These are phyloP conservation scores for Cercophora newfieldiana DNA, from an alignment of 495 filamentous ascomycete genomes.

Conservation along the genomic window DNA sequence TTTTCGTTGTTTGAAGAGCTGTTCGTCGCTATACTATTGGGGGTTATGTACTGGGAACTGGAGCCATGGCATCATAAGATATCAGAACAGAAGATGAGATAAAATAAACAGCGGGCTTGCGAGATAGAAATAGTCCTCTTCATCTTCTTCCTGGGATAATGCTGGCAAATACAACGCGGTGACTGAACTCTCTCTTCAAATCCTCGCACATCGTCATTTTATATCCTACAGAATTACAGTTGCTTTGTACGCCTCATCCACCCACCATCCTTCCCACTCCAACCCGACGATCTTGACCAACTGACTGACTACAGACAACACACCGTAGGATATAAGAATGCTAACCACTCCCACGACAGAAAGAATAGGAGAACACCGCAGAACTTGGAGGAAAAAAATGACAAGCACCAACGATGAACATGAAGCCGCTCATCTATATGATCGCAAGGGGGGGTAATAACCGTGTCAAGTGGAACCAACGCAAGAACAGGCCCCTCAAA, in stretches of 20 bases:
- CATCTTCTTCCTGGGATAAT: not conserved
- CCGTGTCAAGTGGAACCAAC: not conserved
- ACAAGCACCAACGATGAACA: not conserved
- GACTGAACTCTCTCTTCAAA: too few relatives aligned
- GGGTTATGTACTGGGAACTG: not conserved
- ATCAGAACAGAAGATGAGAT: not conserved
- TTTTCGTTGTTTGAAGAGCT: not conserved
- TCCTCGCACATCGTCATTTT: not conserved
- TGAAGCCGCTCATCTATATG: not conserved
- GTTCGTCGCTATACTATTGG: not conserved
- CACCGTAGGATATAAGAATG: not conserved
- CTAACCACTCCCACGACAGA: not conserved
- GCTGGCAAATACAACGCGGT: not conserved
- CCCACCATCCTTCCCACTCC: not conserved
- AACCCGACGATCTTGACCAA: not conserved
- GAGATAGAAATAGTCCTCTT: not conserved
- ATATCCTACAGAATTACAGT: not conserved
- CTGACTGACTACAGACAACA: too few relatives aligned
- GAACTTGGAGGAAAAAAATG: not conserved
- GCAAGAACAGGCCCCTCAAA: not conserved
- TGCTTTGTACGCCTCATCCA: not conserved
- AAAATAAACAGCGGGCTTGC: not conserved
- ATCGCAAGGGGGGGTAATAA: not conserved
- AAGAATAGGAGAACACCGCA: not conserved
- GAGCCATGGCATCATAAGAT: not conserved